These are phyloP conservation scores for Teunomyces barrocoloradensis DNA, from an alignment of 805 yeast genomes.

Conservation along the genomic window DNA sequence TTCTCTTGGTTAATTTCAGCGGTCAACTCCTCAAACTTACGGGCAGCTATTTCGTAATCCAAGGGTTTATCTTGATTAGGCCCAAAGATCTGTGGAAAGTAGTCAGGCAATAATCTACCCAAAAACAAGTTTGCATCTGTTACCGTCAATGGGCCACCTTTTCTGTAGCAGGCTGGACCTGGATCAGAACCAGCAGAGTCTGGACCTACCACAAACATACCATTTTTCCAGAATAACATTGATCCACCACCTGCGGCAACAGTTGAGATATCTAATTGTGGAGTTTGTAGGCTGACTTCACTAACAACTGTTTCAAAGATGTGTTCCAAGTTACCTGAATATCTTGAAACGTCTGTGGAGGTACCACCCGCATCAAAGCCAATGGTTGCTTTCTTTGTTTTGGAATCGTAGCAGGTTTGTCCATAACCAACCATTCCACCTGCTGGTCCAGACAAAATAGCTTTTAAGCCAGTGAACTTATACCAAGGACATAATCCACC, in stretches of 20 bases:
- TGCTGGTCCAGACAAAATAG: conserved; percentile 94
- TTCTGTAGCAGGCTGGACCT: conserved; percentile 41
- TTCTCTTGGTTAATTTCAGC: conserved; percentile 52
- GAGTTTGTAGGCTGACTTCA: conserved; percentile 43
- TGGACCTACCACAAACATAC: conserved; percentile 40
- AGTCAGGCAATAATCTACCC: conserved; percentile 35
- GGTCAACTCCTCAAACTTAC: conserved; percentile 55
- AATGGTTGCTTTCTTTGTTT: conserved; percentile 26
- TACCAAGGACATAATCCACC: conserved; percentile 90
- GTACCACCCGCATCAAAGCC: conserved; percentile 48
- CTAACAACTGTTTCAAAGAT: conserved; percentile 46
- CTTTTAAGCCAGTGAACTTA: conserved; percentile 80
- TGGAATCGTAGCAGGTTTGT: conserved; percentile 62
- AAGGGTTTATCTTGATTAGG: conserved; percentile 33
- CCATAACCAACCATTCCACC: conserved; percentile 97
- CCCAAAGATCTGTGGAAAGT: conserved; percentile 39
- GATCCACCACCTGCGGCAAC: conserved; percentile 50
- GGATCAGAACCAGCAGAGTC: conserved; percentile 42
- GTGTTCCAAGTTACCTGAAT: conserved; percentile 39
- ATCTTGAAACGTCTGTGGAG: conserved; percentile 45
- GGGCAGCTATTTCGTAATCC: conserved; percentile 37
- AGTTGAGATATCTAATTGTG: conserved; percentile 43
- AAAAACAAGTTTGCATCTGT: conserved; percentile 38
- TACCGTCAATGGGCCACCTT: conserved; percentile 40
- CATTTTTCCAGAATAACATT: conserved; percentile 36